phyloP scores from a whole-genome alignment of 1,139 yeast genomes.

The Sugiyamaella japonica region DNA sequence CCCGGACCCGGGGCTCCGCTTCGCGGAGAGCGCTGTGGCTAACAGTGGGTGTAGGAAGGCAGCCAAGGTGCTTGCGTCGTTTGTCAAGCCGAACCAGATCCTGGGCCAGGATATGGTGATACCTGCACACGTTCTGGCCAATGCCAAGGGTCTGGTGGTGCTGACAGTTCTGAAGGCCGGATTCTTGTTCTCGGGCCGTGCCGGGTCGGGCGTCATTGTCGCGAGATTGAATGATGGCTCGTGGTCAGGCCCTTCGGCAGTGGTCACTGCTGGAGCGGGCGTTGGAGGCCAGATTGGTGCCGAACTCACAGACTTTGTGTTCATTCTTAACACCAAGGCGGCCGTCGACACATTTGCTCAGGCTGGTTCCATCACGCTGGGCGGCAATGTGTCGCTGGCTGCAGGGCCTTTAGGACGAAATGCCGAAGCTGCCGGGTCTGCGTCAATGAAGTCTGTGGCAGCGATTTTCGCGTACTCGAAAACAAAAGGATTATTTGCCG shows the following conservation, averaged over 20 bases:
- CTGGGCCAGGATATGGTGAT: constrained; percentile 85
- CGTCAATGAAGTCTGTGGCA: constrained; percentile 82
- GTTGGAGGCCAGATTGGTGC: constrained; percentile 98
- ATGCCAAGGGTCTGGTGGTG: constrained; percentile 90
- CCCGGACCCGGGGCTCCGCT: not conserved
- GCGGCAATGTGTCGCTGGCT: constrained; percentile 95
- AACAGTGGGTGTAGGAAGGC: constrained; percentile 60
- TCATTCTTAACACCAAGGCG: constrained; percentile 77
- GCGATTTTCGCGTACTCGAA: constrained; percentile 93
- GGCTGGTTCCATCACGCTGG: constrained; percentile 89
- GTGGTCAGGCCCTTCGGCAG: constrained; percentile 99
- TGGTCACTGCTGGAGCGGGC: constrained; percentile 96
- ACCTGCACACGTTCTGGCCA: constrained; percentile 82
- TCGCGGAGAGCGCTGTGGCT: not conserved
- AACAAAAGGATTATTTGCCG: constrained; percentile 96
- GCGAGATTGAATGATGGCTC: constrained; percentile 90
- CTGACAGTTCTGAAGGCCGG: constrained; percentile 97
- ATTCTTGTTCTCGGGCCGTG: constrained; percentile 91
- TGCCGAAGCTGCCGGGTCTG: constrained; percentile 97
- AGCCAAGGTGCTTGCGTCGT: constrained; percentile 87
- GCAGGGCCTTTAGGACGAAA: constrained; percentile 98
- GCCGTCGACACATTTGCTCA: constrained; percentile 96
- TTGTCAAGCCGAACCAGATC: constrained; percentile 92
- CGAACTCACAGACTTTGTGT: constrained; percentile 93
- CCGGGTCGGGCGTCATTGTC: constrained; percentile 94